Base-by-base conservation (phyloP, 768 basidiomycete species). In the Gautieria morchelliformis region DNA sequence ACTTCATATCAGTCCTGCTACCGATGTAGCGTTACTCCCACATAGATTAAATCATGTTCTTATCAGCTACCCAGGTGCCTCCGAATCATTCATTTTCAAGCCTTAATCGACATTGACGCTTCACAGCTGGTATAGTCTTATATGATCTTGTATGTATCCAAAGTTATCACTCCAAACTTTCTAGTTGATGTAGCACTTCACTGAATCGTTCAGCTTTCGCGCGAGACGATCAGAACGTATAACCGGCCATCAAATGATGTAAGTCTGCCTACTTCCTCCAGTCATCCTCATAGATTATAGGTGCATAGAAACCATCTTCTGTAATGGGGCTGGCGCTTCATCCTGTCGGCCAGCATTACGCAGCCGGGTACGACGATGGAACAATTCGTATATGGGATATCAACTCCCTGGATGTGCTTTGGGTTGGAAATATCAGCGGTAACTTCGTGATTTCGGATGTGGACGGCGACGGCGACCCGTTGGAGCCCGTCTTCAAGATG, bases 401-500 rank as follows among this genome's bases (percentile, higher is more conserved):
- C 1, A 15, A 52, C 15, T 20, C 32, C 5, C 5, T 32, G 17
- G 35, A 35, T 9, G 17, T 11, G 33, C 24, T 52, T 8, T 52
- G 51, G 51, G 37, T 24, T 22, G 51, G 51, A 17, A 14, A 17
- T 8, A 33, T 32, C 12, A 17, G n/a, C 7, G 33, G 19, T 4
- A 35, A 19, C 33, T 22, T 52, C 32, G 32, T 35, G 20, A 6
- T 8, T 17, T 12, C 35, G n/a, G 51, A 20, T 12, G 33, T 19
- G 2, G 15, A 8, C 37, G 20, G 33, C 33, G 15, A 8, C 37
- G 20, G 33, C 33, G 58, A 35, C 27, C 64, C 69, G 20, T 66
- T 84, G 62, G 91, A 93, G 64, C 89, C 93, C 4, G 80, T 96
- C 35, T 92, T 88, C 76, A 93, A 89, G 66, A 0, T 96, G 92